Conservation (phyloP, 306 rosid species). For the Fragaria iinumae region DNA sequence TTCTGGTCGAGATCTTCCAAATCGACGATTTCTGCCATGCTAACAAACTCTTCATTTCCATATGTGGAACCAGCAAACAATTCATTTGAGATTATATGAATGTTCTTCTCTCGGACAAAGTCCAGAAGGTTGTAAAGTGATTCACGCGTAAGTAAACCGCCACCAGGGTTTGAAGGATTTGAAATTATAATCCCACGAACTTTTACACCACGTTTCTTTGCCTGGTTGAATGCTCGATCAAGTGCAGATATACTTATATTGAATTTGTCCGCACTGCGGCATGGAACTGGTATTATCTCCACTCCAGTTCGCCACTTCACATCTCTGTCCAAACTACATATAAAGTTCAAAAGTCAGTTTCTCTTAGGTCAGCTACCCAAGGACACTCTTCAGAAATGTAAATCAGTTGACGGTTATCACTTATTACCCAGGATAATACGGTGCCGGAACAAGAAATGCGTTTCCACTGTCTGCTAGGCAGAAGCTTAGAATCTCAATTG, state of each 20-base stretch:
- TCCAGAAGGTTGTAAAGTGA: conserved; percentile 65
- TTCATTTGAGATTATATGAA: conserved; percentile 80
- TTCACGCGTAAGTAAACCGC: conserved; percentile 56
- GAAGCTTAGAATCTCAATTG: conserved; percentile 84
- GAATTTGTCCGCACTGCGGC: conserved; percentile 82
- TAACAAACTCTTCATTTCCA: conserved; percentile 60
- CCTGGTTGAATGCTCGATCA: conserved; percentile 80
- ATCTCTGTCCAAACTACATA: conserved; percentile 73
- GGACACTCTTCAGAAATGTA: conserved; percentile 18
- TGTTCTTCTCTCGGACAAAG: conserved; percentile 91
- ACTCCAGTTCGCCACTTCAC: conserved; percentile 77
- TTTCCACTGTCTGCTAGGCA: conserved; percentile 89
- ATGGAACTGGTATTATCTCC: conserved; percentile 73
- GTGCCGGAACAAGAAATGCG: conserved; percentile 93
- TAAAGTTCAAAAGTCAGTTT: conserved; percentile 33
- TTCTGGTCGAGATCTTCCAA: conserved; percentile 58
- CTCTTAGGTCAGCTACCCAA: conserved; percentile 5
- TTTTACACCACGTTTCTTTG: conserved; percentile 78
- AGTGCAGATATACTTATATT: conserved; percentile 52
- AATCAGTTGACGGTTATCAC: conserved; percentile 35
- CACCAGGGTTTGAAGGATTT: conserved; percentile 78
- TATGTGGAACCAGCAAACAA: conserved; percentile 55
- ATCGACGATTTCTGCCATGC: conserved; percentile 79
- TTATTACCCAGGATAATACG: conserved; percentile 73
- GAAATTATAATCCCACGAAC: conserved; percentile 80